Base-by-base conservation (phyloP, 2,329 filamentous ascomycete genomes). In the Neonectria ditissima region DNA sequence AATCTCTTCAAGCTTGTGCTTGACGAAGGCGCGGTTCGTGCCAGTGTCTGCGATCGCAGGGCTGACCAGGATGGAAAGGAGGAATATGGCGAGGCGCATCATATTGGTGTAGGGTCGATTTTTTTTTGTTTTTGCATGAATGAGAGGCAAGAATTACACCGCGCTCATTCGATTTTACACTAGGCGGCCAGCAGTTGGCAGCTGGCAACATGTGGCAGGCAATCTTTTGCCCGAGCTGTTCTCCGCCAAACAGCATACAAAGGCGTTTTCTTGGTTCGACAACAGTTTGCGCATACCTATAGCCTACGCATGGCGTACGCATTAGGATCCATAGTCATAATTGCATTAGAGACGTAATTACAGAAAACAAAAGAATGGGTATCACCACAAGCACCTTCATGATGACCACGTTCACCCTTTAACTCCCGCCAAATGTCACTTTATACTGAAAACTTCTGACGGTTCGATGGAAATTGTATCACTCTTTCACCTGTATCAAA, bases 201-300 rank as follows among this genome's bases (percentile, higher is more conserved):
- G 37, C 54, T 37, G 43, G 32, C n/a, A 37, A 13, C 30, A 51
- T 47, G 5, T 11, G 48, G 34, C 24, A 28, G 34, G 14, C 14
- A 37, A 37, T 5, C 13, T 37, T n/a, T 7, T 16, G 16, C 7
- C 32, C 10, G 9, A 9, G 54, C 50, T 44, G 53, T 60, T 30
- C 60, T 48, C 66, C 44, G 45, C 66, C 62, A 57, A 61, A 30
- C 34, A 65, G 47, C 10, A 47, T 60, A 62, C 60, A 65, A 55
- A 28, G 59, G 59, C 68, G 67, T 68, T 65, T 34, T 48, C 34
- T 14, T 50, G 47, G 47, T 32, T 20, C 14, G 16, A 20, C 14
- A 28, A 48, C 16, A 30, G 45, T 30, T 48, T 26, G 28, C 18
- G n/a, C 26, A 50, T 20, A 41, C 37, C 37, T 41, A 41, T 14